Evolutionary conservation across 2,329 filamentous ascomycete species (phyloP), one percentile per base, ranked within the genome.

Genomic region (Cryphonectria carpinicola): DNA sequence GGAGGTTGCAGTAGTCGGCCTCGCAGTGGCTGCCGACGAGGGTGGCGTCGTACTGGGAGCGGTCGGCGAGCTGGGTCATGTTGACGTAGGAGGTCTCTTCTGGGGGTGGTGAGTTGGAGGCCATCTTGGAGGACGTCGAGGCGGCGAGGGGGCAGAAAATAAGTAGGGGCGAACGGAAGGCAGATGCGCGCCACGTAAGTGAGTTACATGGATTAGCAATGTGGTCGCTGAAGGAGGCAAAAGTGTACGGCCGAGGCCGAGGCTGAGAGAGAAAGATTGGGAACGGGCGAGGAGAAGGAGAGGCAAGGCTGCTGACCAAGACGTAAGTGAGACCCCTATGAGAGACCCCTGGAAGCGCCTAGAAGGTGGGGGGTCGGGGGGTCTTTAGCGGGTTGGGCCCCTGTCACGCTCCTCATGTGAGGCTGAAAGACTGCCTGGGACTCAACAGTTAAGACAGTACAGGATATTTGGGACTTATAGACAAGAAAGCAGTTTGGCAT

Each of bases 11-110:
- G 85, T 94, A 97, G 74, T 92, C 85, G 82, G 93, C 91, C 81
- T 98, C 90, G 87, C 96, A 99, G 84, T 98, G 95, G 73, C 89
- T 89, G 81, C 96, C 96, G 76, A 98, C 92, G 35, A 95, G 88
- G 76, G 93, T 91, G 64, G 95, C 91, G 82, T 98, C 95, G 71
- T 75, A 73, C 52, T 66, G 73, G 22, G 71, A 49, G 49, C 60
- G 70, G 79, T 86, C 79, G 60, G 58, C 60, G 71, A 82, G 87
- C 77, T 89, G 87, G 77, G 92, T 86, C 91, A 95, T 95, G 73
- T 87, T 87, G 79, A 90, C 87, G 84, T 90, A 94, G 79, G 85
- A 91, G 64, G 84, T 86, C 64, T 81, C 76, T 22, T 73, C 69
- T 37, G 68, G 82, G 79, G 72, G 79, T 70, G 61, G 82, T 74